These are phyloP conservation scores for Botryotinia globosa DNA, from an alignment of 2,329 filamentous ascomycete genomes.

Conservation along the genomic window DNA sequence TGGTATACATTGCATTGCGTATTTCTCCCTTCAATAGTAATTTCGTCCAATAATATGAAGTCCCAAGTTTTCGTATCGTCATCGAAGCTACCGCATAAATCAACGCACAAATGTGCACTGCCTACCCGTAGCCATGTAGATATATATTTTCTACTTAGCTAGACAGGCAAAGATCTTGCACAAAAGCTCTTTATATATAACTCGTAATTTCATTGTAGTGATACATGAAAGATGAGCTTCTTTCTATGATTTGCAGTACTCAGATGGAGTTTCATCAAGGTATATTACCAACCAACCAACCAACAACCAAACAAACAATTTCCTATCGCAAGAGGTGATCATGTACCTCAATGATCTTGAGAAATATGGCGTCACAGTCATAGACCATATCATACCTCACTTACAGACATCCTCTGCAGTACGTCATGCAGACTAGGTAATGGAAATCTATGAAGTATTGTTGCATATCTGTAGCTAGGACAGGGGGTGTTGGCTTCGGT, in stretches of 20 bases:
- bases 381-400: not conserved
- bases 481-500: not conserved
- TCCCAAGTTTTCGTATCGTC: not conserved
- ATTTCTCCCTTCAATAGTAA: not conserved
- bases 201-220: not conserved
- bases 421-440: slow-evolving; percentile 24
- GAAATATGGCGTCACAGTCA: not conserved
- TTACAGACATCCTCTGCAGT: not conserved
- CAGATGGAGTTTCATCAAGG: not conserved
- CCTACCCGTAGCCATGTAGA: not conserved
- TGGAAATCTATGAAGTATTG: slow-evolving; percentile 37
- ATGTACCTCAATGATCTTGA: not conserved
- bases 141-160: not conserved
- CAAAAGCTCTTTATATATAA: not conserved
- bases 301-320: not conserved
- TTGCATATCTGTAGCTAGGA: not conserved
- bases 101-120: not conserved
- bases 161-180: not conserved
- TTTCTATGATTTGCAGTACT: not conserved
- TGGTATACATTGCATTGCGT: not conserved
- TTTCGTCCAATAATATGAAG: not conserved
- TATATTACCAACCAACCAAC: not conserved
- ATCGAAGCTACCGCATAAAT: not conserved
- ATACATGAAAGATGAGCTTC: not conserved
- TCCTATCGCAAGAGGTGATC: not conserved